These are phyloP conservation scores for Dissophora globulifera DNA, from an alignment of 192 early-diverging fungal species.

Conservation along the genomic window DNA sequence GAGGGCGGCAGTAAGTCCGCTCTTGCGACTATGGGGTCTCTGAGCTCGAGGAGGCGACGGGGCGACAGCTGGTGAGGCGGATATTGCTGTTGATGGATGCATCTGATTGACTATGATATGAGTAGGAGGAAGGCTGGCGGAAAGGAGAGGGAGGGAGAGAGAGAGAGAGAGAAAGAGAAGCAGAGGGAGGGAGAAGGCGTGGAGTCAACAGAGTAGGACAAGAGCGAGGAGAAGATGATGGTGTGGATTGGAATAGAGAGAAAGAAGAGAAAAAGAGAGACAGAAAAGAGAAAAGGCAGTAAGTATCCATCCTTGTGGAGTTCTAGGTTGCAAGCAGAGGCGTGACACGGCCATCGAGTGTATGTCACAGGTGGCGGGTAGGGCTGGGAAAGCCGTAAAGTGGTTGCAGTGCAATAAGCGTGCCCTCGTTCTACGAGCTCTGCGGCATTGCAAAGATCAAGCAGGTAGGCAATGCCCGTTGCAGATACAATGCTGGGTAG, in stretches of 20 bases:
- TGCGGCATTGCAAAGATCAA: too few species aligned
- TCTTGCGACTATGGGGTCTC: slow-evolving; percentile 26
- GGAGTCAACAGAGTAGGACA: too few species aligned
- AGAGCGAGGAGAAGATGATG: background rate
- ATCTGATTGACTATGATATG: background rate
- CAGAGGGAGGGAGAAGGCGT: too few species aligned
- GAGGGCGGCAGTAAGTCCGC: background rate
- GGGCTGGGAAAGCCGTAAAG: too few species aligned
- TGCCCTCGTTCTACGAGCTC: too few species aligned
- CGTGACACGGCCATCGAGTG: too few species aligned
- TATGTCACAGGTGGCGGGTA: too few species aligned
- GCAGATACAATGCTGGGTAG: too few species aligned
- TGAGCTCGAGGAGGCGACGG: slow-evolving; percentile 32
- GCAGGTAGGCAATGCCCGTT: too few species aligned
- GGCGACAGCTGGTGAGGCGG: slow-evolving; percentile 8
- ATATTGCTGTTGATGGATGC: slow-evolving; percentile 23
- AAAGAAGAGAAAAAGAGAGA: background rate
- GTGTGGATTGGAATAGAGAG: slow-evolving; percentile 1
- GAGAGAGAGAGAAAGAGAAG: background rate
- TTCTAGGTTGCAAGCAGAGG: too few species aligned
- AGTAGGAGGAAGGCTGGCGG: background rate
- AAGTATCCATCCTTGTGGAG: too few species aligned
- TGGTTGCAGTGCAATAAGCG: too few species aligned
- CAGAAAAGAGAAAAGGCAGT: background rate
- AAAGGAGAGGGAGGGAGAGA: background rate